Conservation (phyloP, 2,329 filamentous ascomycete species). For the Trichoderma harzianum region DNA sequence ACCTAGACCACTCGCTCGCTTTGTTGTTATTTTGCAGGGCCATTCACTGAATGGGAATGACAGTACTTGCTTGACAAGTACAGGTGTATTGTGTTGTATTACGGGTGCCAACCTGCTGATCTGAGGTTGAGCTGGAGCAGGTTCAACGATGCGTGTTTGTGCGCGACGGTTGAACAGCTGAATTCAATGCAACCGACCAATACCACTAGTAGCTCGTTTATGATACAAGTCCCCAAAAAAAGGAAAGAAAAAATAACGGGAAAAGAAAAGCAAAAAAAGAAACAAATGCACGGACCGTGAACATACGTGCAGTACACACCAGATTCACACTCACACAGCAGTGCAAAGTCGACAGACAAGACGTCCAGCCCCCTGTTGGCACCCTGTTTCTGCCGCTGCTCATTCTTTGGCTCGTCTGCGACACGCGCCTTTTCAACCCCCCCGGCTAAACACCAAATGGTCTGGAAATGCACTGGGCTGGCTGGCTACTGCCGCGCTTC, state of each 20-base stretch:
- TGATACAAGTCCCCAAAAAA: background rate
- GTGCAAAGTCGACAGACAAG: background rate
- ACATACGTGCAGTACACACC: background rate
- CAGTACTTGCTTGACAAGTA: background rate
- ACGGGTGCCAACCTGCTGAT: background rate
- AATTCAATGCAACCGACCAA: background rate
- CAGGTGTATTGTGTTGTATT: background rate
- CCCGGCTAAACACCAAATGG: background rate
- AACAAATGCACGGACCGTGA: background rate
- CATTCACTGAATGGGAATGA: background rate
- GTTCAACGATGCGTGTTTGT: background rate
- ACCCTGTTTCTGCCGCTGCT: conserved; percentile 19
- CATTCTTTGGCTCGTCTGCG: conserved; percentile 22
- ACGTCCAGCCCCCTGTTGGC: conserved; percentile 11
- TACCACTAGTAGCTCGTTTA: background rate
- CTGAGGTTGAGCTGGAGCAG: background rate
- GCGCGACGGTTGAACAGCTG: background rate
- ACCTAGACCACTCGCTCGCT: background rate
- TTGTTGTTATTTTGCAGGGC: background rate
- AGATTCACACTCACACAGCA: background rate
- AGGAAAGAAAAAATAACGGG: background rate
- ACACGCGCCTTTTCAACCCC: conserved; percentile 15
- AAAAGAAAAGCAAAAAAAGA: background rate
- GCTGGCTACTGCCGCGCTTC: conserved; percentile 1
- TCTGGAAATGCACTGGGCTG: conserved; percentile 4